Evolutionary conservation across 306 rosid species (phyloP).

Genomic region (Fragaria iinumae): DNA sequence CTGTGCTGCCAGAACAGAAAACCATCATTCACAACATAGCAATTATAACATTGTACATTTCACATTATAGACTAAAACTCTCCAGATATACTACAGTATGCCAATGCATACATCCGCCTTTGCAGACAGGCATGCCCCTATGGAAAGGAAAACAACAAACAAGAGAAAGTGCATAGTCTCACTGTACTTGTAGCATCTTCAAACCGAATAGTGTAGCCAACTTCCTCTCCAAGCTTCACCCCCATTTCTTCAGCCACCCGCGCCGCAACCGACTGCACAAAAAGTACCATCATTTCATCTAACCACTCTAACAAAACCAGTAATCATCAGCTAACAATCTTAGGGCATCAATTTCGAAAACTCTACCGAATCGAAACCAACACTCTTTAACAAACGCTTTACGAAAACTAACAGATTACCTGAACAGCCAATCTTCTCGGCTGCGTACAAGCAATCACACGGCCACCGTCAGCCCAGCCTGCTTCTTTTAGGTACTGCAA

Average conservation of each 20-base stretch:
- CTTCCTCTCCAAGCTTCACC: conserved; percentile 84
- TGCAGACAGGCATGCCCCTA: background rate
- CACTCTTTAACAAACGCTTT: background rate
- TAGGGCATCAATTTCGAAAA: background rate
- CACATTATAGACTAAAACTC: background rate
- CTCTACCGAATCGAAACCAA: background rate
- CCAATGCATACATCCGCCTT: background rate
- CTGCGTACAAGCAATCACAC: conserved; percentile 87
- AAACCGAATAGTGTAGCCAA: conserved; percentile 91
- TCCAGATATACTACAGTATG: background rate
- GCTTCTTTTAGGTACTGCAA: conserved; percentile 80
- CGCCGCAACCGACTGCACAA: conserved; percentile 71
- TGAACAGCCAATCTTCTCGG: conserved; percentile 93
- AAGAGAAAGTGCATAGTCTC: conserved; percentile 14
- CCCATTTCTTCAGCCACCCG: conserved; percentile 96
- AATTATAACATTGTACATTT: background rate
- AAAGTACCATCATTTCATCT: background rate
- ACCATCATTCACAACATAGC: conserved; percentile 22
- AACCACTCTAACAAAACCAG: background rate
- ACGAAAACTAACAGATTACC: conserved; percentile 35
- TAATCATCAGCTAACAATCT: background rate
- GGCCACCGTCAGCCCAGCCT: conserved; percentile 91
- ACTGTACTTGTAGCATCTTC: conserved; percentile 83
- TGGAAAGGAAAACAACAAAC: background rate
- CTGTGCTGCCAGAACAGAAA: conserved; percentile 68